phyloP scores from a whole-genome alignment of 1,284 basidiomycete species.

The Puccinia coronata region DNA sequence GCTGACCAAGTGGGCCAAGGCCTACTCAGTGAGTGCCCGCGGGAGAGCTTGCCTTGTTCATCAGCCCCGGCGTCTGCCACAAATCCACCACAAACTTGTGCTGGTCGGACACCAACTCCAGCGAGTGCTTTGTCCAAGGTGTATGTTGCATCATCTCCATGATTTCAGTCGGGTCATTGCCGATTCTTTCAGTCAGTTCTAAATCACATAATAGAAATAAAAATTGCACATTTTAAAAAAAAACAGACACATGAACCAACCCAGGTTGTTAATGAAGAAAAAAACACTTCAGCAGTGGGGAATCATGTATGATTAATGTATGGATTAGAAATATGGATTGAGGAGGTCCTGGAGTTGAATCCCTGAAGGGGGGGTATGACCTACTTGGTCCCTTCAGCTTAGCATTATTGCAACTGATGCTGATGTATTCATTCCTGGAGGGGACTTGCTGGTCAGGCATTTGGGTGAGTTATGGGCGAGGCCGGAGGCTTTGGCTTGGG shows the following conservation, averaged over 20 bases:
- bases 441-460: conserved; percentile 44
- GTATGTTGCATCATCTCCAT: conserved; percentile 7
- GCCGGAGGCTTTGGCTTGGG: neutral
- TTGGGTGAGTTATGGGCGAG: conserved; percentile 15
- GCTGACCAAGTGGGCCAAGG: too few species aligned
- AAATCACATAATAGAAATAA: too few species aligned
- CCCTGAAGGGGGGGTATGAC: neutral
- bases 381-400: conserved; percentile 35
- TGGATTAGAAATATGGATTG: neutral
- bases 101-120: conserved; percentile 64
- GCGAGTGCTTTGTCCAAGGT: conserved; percentile 81
- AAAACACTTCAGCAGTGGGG: too few species aligned
- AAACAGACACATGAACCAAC: too few species aligned
- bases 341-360: neutral
- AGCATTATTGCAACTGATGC: conserved; percentile 36
- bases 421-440: conserved; percentile 41
- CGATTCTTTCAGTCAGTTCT: conserved; percentile 34
- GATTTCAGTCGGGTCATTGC: conserved; percentile 41
- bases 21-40: too few species aligned
- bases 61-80: conserved; percentile 63
- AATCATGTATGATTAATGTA: too few species aligned
- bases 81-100: conserved; percentile 83
- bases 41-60: conserved; percentile 55
- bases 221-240: too few species aligned
- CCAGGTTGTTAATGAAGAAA: too few species aligned